Percentiles rank a stretch among this genome's conserved stretches.
Conservation (phyloP, 1,284 basidiomycete species). For the Ganoderma lingzhi region DNA sequence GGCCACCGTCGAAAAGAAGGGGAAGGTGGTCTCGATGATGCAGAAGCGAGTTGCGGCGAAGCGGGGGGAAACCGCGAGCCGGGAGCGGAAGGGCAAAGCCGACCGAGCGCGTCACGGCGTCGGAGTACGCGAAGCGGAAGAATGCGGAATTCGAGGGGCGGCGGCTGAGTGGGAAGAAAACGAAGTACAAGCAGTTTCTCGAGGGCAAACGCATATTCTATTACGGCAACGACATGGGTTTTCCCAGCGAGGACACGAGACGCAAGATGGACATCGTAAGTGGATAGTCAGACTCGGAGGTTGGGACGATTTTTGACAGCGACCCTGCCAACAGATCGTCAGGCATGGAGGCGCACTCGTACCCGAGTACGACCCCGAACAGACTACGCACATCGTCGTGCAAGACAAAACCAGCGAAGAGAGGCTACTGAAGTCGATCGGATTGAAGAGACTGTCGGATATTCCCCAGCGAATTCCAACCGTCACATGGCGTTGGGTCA, state of each 20-base stretch:
- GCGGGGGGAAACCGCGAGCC: background rate
- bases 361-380: constrained; percentile 58
- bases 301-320: background rate
- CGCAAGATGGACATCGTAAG: constrained; percentile 65
- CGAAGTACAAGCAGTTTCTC: constrained; percentile 40
- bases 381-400: constrained; percentile 71
- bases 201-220: constrained; percentile 64
- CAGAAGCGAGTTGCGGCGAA: constrained; percentile 16
- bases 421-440: constrained; percentile 48
- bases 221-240: constrained; percentile 61
- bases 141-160: constrained; percentile 36
- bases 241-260: constrained; percentile 57
- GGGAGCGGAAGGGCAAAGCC: constrained; percentile 30
- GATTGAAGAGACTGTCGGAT: constrained; percentile 56
- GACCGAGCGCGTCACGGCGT: constrained; percentile 42
- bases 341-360: constrained; percentile 63
- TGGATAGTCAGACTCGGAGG: constrained; percentile 41
- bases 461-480: constrained; percentile 70
- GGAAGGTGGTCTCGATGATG: constrained; percentile 15
- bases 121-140: constrained; percentile 50
- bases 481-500: constrained; percentile 69
- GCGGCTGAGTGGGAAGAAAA: constrained; percentile 30
- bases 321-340: constrained; percentile 54
- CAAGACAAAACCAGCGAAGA: constrained; percentile 45
- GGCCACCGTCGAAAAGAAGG: background rate